Conservation (phyloP, 805 yeast species). For the Blastobotrys peoriensis region DNA sequence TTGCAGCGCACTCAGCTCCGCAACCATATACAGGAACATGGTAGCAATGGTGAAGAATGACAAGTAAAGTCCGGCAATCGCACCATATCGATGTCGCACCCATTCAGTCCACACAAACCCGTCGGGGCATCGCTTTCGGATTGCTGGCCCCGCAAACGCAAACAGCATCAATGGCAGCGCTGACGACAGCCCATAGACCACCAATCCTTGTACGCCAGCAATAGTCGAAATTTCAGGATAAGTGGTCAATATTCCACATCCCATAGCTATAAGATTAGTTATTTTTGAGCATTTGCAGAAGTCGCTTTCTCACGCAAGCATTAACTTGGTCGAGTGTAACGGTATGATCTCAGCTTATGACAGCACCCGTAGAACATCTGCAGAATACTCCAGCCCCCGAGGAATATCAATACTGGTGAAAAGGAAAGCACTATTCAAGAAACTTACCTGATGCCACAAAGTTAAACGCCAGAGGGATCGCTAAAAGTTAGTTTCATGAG, state of each 20-base stretch:
- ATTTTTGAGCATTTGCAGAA: constrained; percentile 10
- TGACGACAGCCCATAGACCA: constrained; percentile 74
- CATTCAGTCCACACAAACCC: constrained; percentile 92
- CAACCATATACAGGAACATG: constrained; percentile 71
- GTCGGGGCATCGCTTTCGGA: constrained; percentile 72
- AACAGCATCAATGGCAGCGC: constrained; percentile 82
- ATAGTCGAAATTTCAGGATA: constrained; percentile 82
- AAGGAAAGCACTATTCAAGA: background rate
- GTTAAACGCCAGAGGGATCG: constrained; percentile 72
- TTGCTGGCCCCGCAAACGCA: constrained; percentile 74
- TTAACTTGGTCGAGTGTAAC: constrained; percentile 76
- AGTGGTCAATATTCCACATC: constrained; percentile 81
- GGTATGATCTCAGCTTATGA: constrained; percentile 63
- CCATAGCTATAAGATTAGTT: constrained; percentile 51
- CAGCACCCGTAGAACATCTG: constrained; percentile 22
- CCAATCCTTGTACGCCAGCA: constrained; percentile 80
- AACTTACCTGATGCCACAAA: constrained; percentile 86
- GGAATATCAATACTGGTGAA: constrained; percentile 2
- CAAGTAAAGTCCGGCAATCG: constrained; percentile 62
- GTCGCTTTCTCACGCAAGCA: constrained; percentile 69
- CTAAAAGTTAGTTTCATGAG: constrained; percentile 10
- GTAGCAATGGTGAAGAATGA: constrained; percentile 80
- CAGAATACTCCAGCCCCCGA: constrained; percentile 8
- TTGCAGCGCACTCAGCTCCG: constrained; percentile 77
- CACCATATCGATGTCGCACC: constrained; percentile 81